Base-by-base conservation (phyloP, 2,329 filamentous ascomycete species). In the Aspergillus luchuensis region DNA sequence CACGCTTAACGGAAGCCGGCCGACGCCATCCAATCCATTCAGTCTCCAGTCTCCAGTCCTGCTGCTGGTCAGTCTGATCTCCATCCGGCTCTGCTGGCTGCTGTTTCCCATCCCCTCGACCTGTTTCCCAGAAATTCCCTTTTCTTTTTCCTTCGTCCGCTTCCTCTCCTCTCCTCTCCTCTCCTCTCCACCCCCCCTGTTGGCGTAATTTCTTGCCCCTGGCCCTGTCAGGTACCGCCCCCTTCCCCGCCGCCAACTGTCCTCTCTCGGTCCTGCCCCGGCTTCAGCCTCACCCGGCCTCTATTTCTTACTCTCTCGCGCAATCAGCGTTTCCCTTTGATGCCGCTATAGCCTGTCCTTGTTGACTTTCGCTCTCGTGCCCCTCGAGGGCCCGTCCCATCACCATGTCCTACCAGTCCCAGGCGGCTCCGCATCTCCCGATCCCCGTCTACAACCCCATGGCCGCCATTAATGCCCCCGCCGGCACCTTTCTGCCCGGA, bases 401-500 rank as follows among this genome's bases (percentile, higher is more conserved):
- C 61, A 70, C 61, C 63, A 76, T 77, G 74, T 72, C 74, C 61
- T 69, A 69, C 47, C 66, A 72, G 53, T 60, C 72, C 30, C 67
- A 70, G 38, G 67, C 69, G 51, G 64, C 69, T 38, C 69, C 28
- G 28, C 28, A 69, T 63, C 72, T 67, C 57, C 68, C 71, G 56
- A 66, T 73, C 57, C 64, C 72, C 50, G 65, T 69, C 47, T 77
- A 73, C 63, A 74, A 74, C 61, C 72, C 74, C 28, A 69, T 78
- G 53, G 72, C 74, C 57, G 69, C 72, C 56, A 66, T 74, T 43
- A 65, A 66, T 55, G 75, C 75, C 45, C 81, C 91, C n/a, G 86
- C 88, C 57, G 95, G 95, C 67, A 98, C 94, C 62, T 98, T 99
- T 76, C 81, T 89, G 56, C 89, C 95, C 6, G 94, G 94, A 47